Conservation (phyloP, 345 rosid genomes). For the Jatropha curcas region DNA sequence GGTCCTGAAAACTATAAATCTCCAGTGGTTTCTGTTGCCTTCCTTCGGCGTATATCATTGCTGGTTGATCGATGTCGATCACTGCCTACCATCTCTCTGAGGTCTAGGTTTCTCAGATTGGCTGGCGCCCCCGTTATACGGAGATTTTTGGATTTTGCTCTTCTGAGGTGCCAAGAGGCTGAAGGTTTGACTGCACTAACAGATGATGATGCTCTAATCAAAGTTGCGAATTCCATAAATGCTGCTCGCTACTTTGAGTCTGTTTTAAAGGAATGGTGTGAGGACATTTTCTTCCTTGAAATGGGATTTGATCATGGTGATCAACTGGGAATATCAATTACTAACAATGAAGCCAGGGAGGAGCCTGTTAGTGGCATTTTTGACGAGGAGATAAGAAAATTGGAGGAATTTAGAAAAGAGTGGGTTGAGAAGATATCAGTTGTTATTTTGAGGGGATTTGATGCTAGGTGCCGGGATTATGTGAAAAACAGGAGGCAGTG, state of each 20-base stretch:
- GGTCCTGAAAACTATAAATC: constrained; percentile 62
- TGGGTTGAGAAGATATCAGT: constrained; percentile 80
- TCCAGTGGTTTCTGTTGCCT: constrained; percentile 58
- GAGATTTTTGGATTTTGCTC: constrained; percentile 61
- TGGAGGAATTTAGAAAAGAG: constrained; percentile 63
- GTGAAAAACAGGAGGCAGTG: constrained; percentile 75
- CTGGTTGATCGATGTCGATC: constrained; percentile 68
- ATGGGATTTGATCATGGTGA: constrained; percentile 49
- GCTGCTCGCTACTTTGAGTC: constrained; percentile 67
- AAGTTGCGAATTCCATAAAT: constrained; percentile 71
- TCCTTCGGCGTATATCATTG: constrained; percentile 56
- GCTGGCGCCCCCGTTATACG: constrained; percentile 61
- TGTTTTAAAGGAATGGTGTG: constrained; percentile 78
- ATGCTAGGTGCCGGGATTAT: constrained; percentile 72
- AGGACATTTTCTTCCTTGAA: constrained; percentile 84
- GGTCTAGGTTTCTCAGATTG: constrained; percentile 74
- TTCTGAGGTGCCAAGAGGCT: constrained; percentile 86
- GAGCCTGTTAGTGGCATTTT: constrained; percentile 48
- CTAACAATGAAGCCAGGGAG: constrained; percentile 14
- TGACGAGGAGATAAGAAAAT: constrained; percentile 50
- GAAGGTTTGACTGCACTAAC: constrained; percentile 92
- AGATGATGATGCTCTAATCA: constrained; percentile 71
- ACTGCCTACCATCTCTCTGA: constrained; percentile 53
- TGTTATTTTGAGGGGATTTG: constrained; percentile 81
- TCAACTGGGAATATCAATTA: constrained; percentile 33